These are phyloP conservation scores for Dryas drummondii DNA, from an alignment of 306 rosid genomes.

Conservation along the genomic window DNA sequence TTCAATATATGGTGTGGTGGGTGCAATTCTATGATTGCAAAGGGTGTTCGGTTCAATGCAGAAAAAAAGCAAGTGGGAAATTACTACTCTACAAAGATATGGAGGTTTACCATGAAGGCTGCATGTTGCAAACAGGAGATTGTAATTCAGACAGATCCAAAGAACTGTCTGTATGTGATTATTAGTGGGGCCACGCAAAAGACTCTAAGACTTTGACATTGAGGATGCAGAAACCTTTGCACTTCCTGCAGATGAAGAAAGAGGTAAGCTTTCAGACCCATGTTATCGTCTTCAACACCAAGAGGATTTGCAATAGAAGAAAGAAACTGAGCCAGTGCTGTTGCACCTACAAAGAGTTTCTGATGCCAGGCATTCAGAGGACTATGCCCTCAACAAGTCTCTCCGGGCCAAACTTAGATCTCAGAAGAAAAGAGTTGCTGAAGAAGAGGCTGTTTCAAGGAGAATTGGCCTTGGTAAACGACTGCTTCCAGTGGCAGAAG, in stretches of 20 bases:
- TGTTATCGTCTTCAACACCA: constrained; percentile 93
- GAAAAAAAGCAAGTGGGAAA: constrained; percentile 97
- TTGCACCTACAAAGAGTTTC: constrained; percentile 76
- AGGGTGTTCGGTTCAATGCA: constrained; percentile 95
- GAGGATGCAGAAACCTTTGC: constrained; percentile 91
- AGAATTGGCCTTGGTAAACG: constrained; percentile 71
- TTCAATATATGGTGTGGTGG: constrained; percentile 94
- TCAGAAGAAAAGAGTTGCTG: constrained; percentile 90
- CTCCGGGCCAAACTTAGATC: constrained; percentile 75
- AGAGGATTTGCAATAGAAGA: constrained; percentile 78
- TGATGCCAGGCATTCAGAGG: constrained; percentile 76
- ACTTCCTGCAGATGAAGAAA: constrained; percentile 87
- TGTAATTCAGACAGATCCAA: constrained; percentile 86
- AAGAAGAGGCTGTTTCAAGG: constrained; percentile 69
- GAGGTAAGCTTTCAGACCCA: constrained; percentile 83
- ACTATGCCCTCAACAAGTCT: constrained; percentile 61
- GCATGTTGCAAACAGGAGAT: constrained; percentile 91
- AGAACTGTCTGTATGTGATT: constrained; percentile 73
- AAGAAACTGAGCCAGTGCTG: constrained; percentile 82
- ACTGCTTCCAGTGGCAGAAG: constrained; percentile 61
- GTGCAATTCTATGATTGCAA: constrained; percentile 95
- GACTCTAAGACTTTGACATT: constrained; percentile 68
- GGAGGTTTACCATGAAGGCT: constrained; percentile 91
- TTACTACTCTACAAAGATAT: constrained; percentile 95
- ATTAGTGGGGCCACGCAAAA: constrained; percentile 76